Evolutionary conservation across 768 basidiomycete genomes (phyloP).

Genomic region (Crassisporium funariophilum): DNA sequence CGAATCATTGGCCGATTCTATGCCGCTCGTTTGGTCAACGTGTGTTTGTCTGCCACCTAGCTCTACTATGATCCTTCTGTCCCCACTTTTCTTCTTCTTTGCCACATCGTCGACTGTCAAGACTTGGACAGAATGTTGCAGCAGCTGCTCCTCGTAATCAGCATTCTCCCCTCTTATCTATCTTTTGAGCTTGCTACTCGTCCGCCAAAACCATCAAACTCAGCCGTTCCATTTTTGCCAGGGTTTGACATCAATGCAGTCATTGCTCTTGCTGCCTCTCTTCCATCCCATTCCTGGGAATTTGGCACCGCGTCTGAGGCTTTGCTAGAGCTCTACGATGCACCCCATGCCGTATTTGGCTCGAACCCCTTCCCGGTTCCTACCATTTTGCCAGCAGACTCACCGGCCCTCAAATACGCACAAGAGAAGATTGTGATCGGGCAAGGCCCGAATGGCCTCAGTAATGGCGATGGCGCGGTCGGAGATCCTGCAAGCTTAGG

Average conservation of each 20-base stretch:
- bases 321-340: slow-evolving; percentile 44
- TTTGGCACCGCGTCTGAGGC: slow-evolving; percentile 45
- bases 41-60: too few species aligned
- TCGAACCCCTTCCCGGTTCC: slow-evolving; percentile 36
- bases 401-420: slow-evolving; percentile 40
- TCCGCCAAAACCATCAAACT: too few species aligned
- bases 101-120: too few species aligned
- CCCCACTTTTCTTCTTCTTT: too few species aligned
- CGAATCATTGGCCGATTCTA: too few species aligned
- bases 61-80: too few species aligned
- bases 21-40: too few species aligned
- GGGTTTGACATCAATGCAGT: slow-evolving; percentile 45
- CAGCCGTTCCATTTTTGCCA: slow-evolving; percentile 36
- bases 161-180: too few species aligned
- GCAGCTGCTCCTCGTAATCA: too few species aligned
- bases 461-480: slow-evolving; percentile 41
- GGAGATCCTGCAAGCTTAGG: slow-evolving; percentile 53
- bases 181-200: too few species aligned
- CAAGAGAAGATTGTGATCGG: slow-evolving; percentile 39
- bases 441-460: slow-evolving; percentile 34
- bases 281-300: slow-evolving; percentile 52
- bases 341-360: slow-evolving; percentile 43
- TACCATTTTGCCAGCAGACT: slow-evolving; percentile 15
- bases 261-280: slow-evolving; percentile 30
- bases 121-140: too few species aligned